A percentile compares a stretch with the other conserved stretches of the same genome.
These are phyloP conservation scores for Cordyceps farinosa DNA, from an alignment of 2,329 filamentous ascomycete genomes.

Conservation along the genomic window DNA sequence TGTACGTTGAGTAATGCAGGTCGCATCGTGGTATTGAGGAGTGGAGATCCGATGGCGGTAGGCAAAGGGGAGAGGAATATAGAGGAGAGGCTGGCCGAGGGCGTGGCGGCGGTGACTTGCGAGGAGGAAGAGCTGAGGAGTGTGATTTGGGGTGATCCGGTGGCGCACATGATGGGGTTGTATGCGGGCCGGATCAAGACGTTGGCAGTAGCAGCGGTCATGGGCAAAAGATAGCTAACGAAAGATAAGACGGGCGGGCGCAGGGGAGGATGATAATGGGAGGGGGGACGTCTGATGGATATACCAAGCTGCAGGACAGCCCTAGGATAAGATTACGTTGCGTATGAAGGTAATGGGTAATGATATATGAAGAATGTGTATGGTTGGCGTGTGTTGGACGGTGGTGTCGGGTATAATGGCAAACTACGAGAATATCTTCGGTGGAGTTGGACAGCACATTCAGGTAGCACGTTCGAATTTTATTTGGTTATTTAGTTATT, in stretches of 20 bases:
- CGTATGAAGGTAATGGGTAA: not conserved
- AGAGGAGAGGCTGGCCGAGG: conserved; percentile 50
- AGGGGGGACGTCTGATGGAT: not conserved
- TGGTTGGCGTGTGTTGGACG: no score
- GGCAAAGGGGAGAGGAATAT: conserved; percentile 41
- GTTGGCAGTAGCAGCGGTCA: conserved; percentile 59
- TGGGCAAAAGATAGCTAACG: conserved; percentile 19
- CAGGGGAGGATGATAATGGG: not conserved
- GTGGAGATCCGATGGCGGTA: conserved; percentile 38
- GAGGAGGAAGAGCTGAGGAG: conserved; percentile 64
- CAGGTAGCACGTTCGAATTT: no score
- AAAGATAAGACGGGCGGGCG: not conserved
- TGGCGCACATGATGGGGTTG: conserved; percentile 75
- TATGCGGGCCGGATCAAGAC: conserved; percentile 70
- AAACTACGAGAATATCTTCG: no score
- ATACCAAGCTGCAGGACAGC: not conserved
- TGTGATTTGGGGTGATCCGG: conserved; percentile 76
- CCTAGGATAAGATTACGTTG: not conserved
- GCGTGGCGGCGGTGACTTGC: conserved; percentile 65
- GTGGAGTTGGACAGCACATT: no score
- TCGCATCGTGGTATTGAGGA: conserved; percentile 62
- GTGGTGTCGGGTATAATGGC: no score
- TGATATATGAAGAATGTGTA: not conserved
- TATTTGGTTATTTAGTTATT: no score
- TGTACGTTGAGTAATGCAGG: conserved; percentile 68